Evolutionary conservation across 176 grass and related monocot genomes (phyloP).

Genomic region (Saccharum spontaneum): DNA sequence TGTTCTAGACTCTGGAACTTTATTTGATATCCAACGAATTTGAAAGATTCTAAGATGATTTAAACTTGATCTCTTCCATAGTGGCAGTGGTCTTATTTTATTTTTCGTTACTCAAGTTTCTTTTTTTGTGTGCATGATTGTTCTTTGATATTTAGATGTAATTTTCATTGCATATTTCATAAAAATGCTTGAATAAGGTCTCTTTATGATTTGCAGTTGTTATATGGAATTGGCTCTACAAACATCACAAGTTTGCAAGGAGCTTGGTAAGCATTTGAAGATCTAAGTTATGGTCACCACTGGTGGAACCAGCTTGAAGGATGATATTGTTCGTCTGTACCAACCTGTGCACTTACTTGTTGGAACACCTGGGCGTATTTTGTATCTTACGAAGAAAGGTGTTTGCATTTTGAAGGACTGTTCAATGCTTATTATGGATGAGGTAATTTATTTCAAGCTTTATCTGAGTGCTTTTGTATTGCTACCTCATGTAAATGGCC

Average conservation of each 20-base stretch:
- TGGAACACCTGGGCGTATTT: conserved; percentile 89
- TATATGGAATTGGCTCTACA: conserved; percentile 95
- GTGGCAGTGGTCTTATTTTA: not conserved
- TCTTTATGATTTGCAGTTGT: conserved; percentile 60
- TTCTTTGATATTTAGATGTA: conserved; percentile 2
- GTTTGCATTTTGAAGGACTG: conserved; percentile 86
- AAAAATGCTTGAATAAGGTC: conserved; percentile 17
- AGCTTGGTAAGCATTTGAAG: conserved; percentile 86
- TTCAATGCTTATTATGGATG: conserved; percentile 90
- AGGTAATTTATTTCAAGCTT: conserved; percentile 59
- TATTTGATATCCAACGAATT: not conserved
- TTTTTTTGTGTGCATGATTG: not conserved
- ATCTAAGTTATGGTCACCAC: conserved; percentile 98
- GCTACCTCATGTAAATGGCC: not conserved
- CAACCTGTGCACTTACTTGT: conserved; percentile 94
- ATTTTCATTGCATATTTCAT: not conserved
- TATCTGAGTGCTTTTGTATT: not conserved
- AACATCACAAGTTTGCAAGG: conserved; percentile 98
- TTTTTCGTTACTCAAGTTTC: not conserved
- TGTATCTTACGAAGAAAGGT: conserved; percentile 92
- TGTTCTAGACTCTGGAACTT: not conserved
- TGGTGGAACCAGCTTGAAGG: conserved; percentile 92
- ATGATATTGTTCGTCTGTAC: conserved; percentile 88
- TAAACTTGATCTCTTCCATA: not conserved
- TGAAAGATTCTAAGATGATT: not conserved